Percentiles rank a stretch among this genome's conserved stretches.
Evolutionary conservation across 495 filamentous ascomycete species (phyloP).

Genomic region (Neurospora sp.): DNA sequence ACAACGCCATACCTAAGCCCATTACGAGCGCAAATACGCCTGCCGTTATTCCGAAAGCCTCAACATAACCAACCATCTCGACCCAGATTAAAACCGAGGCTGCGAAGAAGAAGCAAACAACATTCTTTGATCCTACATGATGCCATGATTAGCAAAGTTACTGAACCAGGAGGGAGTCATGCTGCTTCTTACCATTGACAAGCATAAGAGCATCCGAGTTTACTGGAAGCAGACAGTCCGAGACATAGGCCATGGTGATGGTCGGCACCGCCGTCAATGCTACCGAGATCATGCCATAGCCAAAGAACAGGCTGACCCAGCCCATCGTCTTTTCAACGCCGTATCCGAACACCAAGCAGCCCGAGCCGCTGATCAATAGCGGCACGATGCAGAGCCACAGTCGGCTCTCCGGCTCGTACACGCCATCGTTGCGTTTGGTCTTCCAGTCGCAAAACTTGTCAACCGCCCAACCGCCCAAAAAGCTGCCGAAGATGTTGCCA

Average conservation of each 20-base stretch:
- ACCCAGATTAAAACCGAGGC: slow-evolving; percentile 37
- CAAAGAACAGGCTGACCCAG: slow-evolving; percentile 25
- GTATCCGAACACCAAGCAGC: slow-evolving; percentile 29
- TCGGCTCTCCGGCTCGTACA: slow-evolving; percentile 47
- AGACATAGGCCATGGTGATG: slow-evolving; percentile 25
- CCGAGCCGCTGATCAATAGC: slow-evolving; percentile 25
- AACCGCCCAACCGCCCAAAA: slow-evolving; percentile 31
- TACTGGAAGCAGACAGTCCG: slow-evolving; percentile 22
- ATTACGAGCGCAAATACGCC: slow-evolving; percentile 31
- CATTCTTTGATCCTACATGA: slow-evolving; percentile 19
- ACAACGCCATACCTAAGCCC: slow-evolving; percentile 14
- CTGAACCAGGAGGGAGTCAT: too few species aligned
- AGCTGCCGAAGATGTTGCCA: slow-evolving; percentile 35
- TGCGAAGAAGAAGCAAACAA: slow-evolving; percentile 23
- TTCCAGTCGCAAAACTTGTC: slow-evolving; percentile 37
- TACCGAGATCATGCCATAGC: slow-evolving; percentile 23
- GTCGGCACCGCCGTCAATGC: slow-evolving; percentile 25
- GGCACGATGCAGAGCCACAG: slow-evolving; percentile 37
- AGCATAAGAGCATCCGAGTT: slow-evolving; percentile 27
- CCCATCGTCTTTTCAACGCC: slow-evolving; percentile 19
- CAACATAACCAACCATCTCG: slow-evolving; percentile 33
- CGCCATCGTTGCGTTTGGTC: slow-evolving; percentile 35
- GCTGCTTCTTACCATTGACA: slow-evolving; percentile 19
- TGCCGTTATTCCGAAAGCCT: slow-evolving; percentile 44
- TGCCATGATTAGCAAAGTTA: not conserved